phyloP scores from a whole-genome alignment of 345 rosid species.

The Linum lewisii region DNA sequence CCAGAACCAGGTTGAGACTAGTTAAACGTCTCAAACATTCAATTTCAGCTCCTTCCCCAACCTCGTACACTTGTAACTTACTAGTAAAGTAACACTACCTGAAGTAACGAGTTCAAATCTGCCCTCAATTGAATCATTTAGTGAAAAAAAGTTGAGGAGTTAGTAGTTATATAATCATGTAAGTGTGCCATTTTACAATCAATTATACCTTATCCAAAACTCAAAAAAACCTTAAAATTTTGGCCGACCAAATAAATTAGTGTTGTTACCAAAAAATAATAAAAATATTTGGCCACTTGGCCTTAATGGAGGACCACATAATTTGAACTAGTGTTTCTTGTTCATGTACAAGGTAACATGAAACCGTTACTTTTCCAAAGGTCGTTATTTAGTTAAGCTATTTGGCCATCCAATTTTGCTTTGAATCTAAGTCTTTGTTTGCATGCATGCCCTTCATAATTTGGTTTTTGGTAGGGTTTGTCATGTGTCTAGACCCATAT shows the following conservation, averaged over 20 bases:
- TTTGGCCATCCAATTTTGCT: neutral
- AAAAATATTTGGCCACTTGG: neutral
- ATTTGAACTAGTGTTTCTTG: neutral
- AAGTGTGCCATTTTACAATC: neutral
- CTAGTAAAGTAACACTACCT: too few relatives aligned
- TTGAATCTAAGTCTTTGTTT: neutral
- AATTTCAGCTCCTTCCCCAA: too few relatives aligned
- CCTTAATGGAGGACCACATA: conserved; percentile 18
- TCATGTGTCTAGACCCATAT: too few relatives aligned
- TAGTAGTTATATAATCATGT: neutral
- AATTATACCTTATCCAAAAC: too few relatives aligned
- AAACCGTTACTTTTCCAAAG: neutral
- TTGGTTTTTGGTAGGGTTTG: neutral
- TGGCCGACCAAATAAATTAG: conserved; percentile 29
- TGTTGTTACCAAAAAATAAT: neutral
- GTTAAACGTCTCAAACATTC: too few relatives aligned
- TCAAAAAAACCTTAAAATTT: neutral
- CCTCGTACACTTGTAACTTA: too few relatives aligned
- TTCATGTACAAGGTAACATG: conserved; percentile 7
- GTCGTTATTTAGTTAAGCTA: neutral
- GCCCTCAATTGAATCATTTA: too few relatives aligned
- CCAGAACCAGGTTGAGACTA: too few relatives aligned
- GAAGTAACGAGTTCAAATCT: too few relatives aligned
- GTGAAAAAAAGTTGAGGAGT: too few relatives aligned
- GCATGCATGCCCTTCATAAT: neutral